phyloP scores from a whole-genome alignment of 805 yeast genomes.

The Wickerhamiella parazyma region DNA sequence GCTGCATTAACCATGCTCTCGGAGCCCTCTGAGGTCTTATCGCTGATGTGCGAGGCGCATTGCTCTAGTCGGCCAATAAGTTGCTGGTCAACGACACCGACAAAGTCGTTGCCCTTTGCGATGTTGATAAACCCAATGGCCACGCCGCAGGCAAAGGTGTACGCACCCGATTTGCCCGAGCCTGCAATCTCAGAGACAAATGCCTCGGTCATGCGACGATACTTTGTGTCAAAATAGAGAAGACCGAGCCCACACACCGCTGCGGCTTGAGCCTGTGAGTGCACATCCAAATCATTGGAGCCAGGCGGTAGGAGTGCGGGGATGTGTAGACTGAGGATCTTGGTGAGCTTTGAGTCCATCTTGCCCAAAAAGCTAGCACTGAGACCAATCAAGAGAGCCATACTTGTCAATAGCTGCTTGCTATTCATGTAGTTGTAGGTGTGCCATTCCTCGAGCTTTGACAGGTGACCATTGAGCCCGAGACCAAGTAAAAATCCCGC shows the following conservation, averaged over 20 bases:
- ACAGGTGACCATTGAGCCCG: conserved; percentile 83
- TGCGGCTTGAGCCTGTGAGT: conserved; percentile 73
- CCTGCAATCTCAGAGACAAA: conserved; percentile 41
- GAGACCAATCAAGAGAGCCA: conserved; percentile 82
- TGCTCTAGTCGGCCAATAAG: conserved; percentile 47
- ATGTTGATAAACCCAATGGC: conserved; percentile 73
- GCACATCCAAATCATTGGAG: conserved; percentile 77
- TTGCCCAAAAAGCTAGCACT: conserved; percentile 75
- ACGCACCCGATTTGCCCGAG: conserved; percentile 22
- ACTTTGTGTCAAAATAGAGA: conserved; percentile 62
- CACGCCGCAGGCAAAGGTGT: conserved; percentile 76
- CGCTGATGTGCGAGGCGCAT: conserved; percentile 34
- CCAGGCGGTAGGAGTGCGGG: conserved; percentile 85
- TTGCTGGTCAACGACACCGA: conserved; percentile 43
- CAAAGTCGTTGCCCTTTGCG: conserved; percentile 54
- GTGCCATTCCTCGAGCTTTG: conserved; percentile 85
- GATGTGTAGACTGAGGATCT: conserved; percentile 84
- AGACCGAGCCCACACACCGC: conserved; percentile 86
- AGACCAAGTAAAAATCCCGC: conserved; percentile 91
- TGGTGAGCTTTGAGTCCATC: conserved; percentile 75
- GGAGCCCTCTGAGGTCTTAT: conserved; percentile 43
- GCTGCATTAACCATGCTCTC: conserved; percentile 44
- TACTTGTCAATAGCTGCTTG: conserved; percentile 68
- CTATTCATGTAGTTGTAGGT: conserved; percentile 87
- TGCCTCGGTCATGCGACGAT: conserved; percentile 74